Percentiles rank a stretch among this genome's conserved stretches.
Evolutionary conservation across 2,329 filamentous ascomycete genomes (phyloP).

Genomic region (Macrophomina pseudophaseolina): DNA sequence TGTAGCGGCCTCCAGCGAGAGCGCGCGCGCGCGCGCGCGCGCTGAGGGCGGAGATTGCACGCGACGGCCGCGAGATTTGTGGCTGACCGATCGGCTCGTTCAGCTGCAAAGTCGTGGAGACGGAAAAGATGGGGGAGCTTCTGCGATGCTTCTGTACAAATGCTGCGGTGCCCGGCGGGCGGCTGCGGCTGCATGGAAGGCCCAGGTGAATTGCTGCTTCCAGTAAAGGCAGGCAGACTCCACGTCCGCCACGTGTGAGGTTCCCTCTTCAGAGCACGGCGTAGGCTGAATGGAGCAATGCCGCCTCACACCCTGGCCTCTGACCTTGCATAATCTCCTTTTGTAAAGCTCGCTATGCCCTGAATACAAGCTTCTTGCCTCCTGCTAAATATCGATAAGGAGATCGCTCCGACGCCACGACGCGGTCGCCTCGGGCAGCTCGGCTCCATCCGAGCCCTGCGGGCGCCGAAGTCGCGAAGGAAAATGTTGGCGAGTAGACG

Average conservation of each 20-base stretch:
- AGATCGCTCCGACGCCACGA: slow-evolving; percentile 18
- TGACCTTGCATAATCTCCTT: slow-evolving; percentile 20
- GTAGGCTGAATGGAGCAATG: slow-evolving; percentile 10
- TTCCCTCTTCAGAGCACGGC: slow-evolving; percentile 11
- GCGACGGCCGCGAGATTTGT: background rate
- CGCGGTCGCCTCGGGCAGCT: slow-evolving; percentile 11
- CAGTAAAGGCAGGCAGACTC: slow-evolving; percentile 15
- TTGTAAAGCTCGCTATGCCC: background rate
- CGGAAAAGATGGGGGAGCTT: background rate
- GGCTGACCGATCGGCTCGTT: background rate
- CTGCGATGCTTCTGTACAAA: background rate
- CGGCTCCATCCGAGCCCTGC: slow-evolving; percentile 18
- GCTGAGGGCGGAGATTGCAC: slow-evolving; percentile 12
- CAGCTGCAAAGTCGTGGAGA: background rate
- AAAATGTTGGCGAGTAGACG: slow-evolving; percentile 2
- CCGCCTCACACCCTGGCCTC: slow-evolving; percentile 3
- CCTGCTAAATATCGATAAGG: slow-evolving; percentile 22
- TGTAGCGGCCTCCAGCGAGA: background rate
- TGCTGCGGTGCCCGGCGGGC: background rate
- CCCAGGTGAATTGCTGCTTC: slow-evolving; percentile 9
- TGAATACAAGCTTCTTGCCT: slow-evolving; percentile 21
- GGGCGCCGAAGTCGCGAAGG: background rate
- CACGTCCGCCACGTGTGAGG: slow-evolving; percentile 16
- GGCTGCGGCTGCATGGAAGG: slow-evolving; percentile 15
- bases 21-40: background rate